Percentiles rank a stretch among this genome's conserved stretches.
Conservation (phyloP, 768 basidiomycete genomes). For the Russula olivacea region DNA sequence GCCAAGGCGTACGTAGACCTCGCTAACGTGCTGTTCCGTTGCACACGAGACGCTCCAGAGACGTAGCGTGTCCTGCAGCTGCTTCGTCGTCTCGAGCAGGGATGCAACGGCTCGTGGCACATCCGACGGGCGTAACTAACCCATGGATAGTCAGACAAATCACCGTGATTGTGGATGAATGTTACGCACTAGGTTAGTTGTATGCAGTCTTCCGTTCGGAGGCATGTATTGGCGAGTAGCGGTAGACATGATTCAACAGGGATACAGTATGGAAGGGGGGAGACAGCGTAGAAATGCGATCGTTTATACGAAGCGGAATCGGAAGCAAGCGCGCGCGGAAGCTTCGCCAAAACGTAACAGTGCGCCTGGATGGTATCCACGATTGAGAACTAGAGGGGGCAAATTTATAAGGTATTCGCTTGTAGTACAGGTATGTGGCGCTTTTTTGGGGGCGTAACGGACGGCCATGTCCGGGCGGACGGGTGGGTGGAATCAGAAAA, state of each 20-base stretch:
- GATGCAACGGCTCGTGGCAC: conserved; percentile 56
- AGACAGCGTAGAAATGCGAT: not conserved
- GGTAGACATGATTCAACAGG: conserved; percentile 16
- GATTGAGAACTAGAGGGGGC: not conserved
- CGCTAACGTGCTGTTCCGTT: conserved; percentile 69
- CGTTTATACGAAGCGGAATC: conserved; percentile 10
- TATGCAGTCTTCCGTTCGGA: conserved; percentile 22
- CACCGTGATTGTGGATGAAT: not conserved
- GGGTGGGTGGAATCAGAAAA: not conserved
- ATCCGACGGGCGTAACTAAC: conserved; percentile 32
- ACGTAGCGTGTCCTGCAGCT: conserved; percentile 65
- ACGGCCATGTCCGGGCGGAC: conserved; percentile 17
- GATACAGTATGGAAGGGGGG: not conserved
- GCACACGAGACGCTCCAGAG: conserved; percentile 61
- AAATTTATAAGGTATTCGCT: conserved; percentile 20
- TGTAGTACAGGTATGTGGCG: conserved; percentile 7
- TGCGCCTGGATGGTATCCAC: conserved; percentile 3
- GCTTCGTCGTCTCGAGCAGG: conserved; percentile 77
- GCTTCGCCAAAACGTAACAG: conserved; percentile 15
- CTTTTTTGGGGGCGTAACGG: conserved; percentile 4
- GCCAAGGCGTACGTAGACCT: conserved; percentile 84
- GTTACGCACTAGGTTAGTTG: conserved; percentile 17
- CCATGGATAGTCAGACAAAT: not conserved
- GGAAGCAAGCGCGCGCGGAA: conserved; percentile 9
- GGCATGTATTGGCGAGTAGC: conserved; percentile 19